Percentiles rank a stretch among this genome's conserved stretches.
Evolutionary conservation across 257 asterid species (phyloP).

Genomic region (Asclepias syriaca): DNA sequence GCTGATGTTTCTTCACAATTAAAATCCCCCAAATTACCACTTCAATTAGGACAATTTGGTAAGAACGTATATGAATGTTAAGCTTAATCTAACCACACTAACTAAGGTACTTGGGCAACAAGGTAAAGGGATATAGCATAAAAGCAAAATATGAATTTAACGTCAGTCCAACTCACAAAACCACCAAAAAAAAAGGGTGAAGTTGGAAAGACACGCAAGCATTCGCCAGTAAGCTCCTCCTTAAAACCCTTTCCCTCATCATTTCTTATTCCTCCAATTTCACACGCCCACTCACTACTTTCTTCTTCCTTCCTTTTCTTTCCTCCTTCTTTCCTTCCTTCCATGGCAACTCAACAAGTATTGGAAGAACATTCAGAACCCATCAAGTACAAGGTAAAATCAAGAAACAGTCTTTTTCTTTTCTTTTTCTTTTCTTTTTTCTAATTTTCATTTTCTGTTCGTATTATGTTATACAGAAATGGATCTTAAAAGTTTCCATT

Average conservation of each 20-base stretch:
- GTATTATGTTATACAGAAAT: constrained; percentile 29
- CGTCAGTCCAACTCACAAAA: constrained; percentile 6
- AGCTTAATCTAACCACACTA: no score
- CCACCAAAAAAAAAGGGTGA: not conserved
- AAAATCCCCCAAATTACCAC: no score
- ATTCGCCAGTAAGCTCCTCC: not conserved
- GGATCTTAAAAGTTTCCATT: constrained; percentile 59
- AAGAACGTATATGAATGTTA: no score
- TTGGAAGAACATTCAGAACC: constrained; percentile 24
- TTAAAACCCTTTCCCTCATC: constrained; percentile 13
- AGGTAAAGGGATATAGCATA: no score
- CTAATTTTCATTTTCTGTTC: not conserved
- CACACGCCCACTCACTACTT: not conserved
- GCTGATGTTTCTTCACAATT: no score
- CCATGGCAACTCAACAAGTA: constrained; percentile 41
- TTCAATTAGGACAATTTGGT: no score
- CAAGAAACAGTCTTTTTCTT: no score
- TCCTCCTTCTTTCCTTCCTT: not conserved
- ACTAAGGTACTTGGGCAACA: no score
- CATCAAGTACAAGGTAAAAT: constrained; percentile 37
- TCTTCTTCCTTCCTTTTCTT: not conserved
- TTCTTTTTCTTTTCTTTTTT: not conserved
- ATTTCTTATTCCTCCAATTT: constrained; percentile 6
- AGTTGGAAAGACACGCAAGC: not conserved
- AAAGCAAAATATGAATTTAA: not conserved